These are phyloP conservation scores for Cytospora mali DNA, from an alignment of 2,329 filamentous ascomycete genomes.

Conservation along the genomic window DNA sequence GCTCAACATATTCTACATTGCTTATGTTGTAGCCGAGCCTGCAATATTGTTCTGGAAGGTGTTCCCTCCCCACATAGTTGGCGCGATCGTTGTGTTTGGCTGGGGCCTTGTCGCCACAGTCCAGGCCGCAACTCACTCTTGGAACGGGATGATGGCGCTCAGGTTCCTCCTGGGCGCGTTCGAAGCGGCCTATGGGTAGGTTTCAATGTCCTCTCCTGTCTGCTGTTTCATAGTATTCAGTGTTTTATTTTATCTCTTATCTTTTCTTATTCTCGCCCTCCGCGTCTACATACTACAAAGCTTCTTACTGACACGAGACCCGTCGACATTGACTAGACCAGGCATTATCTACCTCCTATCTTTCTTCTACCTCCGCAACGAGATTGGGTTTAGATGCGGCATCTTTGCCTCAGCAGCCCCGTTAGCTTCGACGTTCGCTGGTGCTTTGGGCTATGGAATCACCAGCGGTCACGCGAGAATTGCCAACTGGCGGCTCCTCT, in stretches of 20 bases:
- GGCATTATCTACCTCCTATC: slow-evolving; percentile 14
- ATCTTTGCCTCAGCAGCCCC: slow-evolving; percentile 26
- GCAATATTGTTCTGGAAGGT: slow-evolving; percentile 4
- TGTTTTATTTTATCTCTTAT: not conserved
- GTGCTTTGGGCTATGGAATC: slow-evolving; percentile 17
- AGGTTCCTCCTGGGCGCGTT: slow-evolving; percentile 15
- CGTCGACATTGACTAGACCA: not conserved
- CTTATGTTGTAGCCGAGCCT: slow-evolving; percentile 4
- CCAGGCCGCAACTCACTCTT: slow-evolving; percentile 7
- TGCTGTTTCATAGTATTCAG: no score
- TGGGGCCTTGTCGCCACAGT: slow-evolving; percentile 6
- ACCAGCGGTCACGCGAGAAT: slow-evolving; percentile 19
- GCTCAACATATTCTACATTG: slow-evolving; percentile 14
- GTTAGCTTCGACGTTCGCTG: slow-evolving; percentile 14
- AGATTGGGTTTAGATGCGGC: slow-evolving; percentile 14
- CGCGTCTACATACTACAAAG: not conserved
- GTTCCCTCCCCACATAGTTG: slow-evolving; percentile 5
- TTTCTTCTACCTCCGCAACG: slow-evolving; percentile 9
- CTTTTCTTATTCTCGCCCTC: no score
- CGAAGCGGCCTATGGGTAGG: slow-evolving; percentile 12
- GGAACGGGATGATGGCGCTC: slow-evolving; percentile 7
- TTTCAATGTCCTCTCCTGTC: not conserved
- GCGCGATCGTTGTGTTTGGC: slow-evolving; percentile 4
- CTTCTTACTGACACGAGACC: not conserved
- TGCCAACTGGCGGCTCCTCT: slow-evolving; percentile 15